phyloP scores from a whole-genome alignment of 2,329 filamentous ascomycete species.

The Ascochyta clinopodiicola region DNA sequence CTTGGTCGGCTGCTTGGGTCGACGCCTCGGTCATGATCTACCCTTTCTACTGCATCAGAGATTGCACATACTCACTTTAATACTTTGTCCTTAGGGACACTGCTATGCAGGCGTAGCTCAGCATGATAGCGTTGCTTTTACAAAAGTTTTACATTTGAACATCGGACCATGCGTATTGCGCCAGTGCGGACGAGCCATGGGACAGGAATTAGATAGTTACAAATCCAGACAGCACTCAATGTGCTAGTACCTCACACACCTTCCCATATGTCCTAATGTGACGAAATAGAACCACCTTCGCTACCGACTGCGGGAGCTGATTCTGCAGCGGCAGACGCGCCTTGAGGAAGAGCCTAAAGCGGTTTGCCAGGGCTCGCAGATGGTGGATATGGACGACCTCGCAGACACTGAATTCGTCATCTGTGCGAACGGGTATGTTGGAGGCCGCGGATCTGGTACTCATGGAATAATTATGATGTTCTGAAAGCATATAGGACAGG shows the following conservation, averaged over 20 bases:
- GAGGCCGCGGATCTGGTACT: too few species aligned
- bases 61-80: slow-evolving; percentile 2
- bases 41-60: slow-evolving; percentile 2
- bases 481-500: too few species aligned
- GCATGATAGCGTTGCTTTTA: slow-evolving; percentile 14
- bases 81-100: slow-evolving; percentile 3
- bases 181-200: slow-evolving; percentile 20
- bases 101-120: slow-evolving; percentile 22
- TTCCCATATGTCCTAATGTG: neutral
- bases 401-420: too few species aligned
- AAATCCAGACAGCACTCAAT: neutral
- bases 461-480: too few species aligned
- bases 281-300: neutral
- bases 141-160: slow-evolving; percentile 12
- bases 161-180: slow-evolving; percentile 15
- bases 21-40: slow-evolving; percentile 20
- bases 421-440: too few species aligned
- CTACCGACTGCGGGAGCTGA: too few species aligned
- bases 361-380: too few species aligned
- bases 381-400: too few species aligned
- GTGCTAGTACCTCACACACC: neutral
- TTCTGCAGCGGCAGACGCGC: too few species aligned
- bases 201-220: slow-evolving; percentile 7
- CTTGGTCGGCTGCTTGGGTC: slow-evolving; percentile 46
- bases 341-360: too few species aligned